phyloP scores from a whole-genome alignment of 1,284 basidiomycete species.

The Cerioporus squamosus region DNA sequence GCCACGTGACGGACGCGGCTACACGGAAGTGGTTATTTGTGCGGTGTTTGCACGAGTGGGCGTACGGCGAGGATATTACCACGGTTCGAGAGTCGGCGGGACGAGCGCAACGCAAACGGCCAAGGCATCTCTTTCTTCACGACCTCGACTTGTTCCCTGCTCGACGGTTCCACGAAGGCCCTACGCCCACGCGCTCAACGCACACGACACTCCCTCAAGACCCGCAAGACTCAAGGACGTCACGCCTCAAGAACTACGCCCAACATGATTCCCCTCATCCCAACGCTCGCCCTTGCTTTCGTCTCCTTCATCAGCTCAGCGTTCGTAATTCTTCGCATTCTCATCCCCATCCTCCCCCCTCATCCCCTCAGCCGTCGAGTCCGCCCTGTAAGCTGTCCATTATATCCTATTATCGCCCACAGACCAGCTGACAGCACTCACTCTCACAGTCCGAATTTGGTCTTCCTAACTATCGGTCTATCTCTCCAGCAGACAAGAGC shows the following conservation, averaged over 20 bases:
- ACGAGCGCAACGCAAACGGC: constrained; percentile 7
- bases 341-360: constrained; percentile 72
- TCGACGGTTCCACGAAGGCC: constrained; percentile 40
- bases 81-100: constrained; percentile 34
- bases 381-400: constrained; percentile 55
- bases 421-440: constrained; percentile 20
- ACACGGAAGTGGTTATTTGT: constrained; percentile 14
- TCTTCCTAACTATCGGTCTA: constrained; percentile 64
- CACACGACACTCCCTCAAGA: constrained; percentile 37
- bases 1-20: constrained; percentile 23
- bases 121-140: constrained; percentile 27
- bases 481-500: constrained; percentile 68
- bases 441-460: constrained; percentile 65
- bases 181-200: constrained; percentile 39
- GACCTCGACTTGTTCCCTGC: constrained; percentile 36
- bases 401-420: constrained; percentile 6
- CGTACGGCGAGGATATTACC: constrained; percentile 33
- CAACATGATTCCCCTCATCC: constrained; percentile 67
- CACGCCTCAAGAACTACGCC: constrained; percentile 23
- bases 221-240: constrained; percentile 21
- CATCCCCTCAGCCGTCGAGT: constrained; percentile 71
- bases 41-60: constrained; percentile 35
- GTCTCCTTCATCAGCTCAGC: constrained; percentile 70
- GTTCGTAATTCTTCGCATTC: constrained; percentile 72
- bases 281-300: constrained; percentile 66